Conservation (phyloP, 2,329 filamentous ascomycete species). For the Tolypocladium album region DNA sequence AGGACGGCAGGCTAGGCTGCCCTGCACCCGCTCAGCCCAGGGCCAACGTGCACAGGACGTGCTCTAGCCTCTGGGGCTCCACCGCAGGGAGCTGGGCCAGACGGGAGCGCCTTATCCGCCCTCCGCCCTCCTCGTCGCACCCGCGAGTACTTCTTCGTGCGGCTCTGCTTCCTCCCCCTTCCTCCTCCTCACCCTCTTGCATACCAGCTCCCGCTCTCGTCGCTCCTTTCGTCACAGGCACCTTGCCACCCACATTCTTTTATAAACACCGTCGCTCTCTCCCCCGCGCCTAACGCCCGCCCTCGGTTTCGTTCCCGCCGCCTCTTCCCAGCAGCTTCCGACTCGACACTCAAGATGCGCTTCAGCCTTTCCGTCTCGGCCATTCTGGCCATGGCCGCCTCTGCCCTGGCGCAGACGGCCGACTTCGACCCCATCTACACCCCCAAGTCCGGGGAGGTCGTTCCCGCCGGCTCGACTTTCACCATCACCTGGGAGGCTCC, state of each 20-base stretch:
- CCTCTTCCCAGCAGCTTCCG: not conserved
- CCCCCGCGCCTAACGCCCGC: not conserved
- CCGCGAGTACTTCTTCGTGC: conserved; percentile 2
- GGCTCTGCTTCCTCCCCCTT: not conserved
- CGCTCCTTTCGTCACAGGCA: not conserved
- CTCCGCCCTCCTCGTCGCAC: not conserved
- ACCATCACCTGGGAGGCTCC: conserved; percentile 39
- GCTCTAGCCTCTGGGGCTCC: too few relatives aligned
- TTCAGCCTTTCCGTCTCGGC: conserved; percentile 37
- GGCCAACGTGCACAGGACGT: too few relatives aligned
- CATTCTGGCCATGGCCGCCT: conserved; percentile 39
- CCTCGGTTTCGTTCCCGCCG: not conserved
- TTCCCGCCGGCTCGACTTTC: conserved; percentile 38
- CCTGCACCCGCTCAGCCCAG: too few relatives aligned
- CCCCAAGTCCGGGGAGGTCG: conserved; percentile 30
- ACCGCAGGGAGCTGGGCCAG: not conserved
- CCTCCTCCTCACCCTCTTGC: not conserved
- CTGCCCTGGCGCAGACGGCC: conserved; percentile 41
- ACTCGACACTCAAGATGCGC: conserved; percentile 36
- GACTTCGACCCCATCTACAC: conserved; percentile 44
- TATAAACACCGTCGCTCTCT: not conserved
- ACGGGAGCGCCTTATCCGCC: too few relatives aligned
- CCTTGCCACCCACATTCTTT: not conserved
- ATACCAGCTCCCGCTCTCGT: not conserved
- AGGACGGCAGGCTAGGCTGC: not conserved